These are phyloP conservation scores for Pterulicium gracile DNA, from an alignment of 1,284 basidiomycete genomes.

Conservation along the genomic window DNA sequence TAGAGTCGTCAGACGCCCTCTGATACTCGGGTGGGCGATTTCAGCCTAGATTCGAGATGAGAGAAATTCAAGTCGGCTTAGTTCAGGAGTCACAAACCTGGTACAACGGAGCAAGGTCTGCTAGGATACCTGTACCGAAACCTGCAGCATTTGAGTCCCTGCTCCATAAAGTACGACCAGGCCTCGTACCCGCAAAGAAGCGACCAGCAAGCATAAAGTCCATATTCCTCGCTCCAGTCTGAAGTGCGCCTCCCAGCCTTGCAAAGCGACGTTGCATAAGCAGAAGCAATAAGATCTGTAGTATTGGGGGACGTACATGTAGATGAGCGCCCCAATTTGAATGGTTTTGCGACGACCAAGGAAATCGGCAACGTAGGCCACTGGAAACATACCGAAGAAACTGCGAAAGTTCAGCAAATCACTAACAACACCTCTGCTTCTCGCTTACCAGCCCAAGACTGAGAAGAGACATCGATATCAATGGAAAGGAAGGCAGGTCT, in stretches of 20 bases:
- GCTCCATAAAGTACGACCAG: background rate
- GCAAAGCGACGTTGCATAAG: constrained; percentile 16
- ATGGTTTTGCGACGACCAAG: constrained; percentile 28
- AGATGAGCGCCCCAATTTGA: constrained; percentile 25
- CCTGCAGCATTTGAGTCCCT: constrained; percentile 11
- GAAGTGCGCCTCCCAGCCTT: constrained; percentile 42
- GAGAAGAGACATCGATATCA: constrained; percentile 1
- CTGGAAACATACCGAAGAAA: constrained; percentile 31
- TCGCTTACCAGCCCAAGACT: constrained; percentile 23
- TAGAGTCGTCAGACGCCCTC: constrained; percentile 49
- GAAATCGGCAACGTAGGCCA: constrained; percentile 25
- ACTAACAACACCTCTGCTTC: background rate
- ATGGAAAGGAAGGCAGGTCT: background rate
- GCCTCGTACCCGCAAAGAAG: constrained; percentile 37
- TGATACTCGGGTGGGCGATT: constrained; percentile 53
- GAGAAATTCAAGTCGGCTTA: background rate
- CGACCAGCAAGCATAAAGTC: constrained; percentile 53
- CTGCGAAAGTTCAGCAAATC: constrained; percentile 8
- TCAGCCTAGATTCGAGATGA: constrained; percentile 25
- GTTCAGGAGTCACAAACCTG: constrained; percentile 15
- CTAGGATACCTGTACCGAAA: constrained; percentile 37
- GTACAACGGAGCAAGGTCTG: constrained; percentile 50
- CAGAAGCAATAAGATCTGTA: constrained; percentile 14
- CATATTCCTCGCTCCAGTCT: constrained; percentile 40
- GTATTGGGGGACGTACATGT: constrained; percentile 19